phyloP scores from a whole-genome alignment of 2,329 filamentous ascomycete genomes.

The Byssoonygena ceratinophila region DNA sequence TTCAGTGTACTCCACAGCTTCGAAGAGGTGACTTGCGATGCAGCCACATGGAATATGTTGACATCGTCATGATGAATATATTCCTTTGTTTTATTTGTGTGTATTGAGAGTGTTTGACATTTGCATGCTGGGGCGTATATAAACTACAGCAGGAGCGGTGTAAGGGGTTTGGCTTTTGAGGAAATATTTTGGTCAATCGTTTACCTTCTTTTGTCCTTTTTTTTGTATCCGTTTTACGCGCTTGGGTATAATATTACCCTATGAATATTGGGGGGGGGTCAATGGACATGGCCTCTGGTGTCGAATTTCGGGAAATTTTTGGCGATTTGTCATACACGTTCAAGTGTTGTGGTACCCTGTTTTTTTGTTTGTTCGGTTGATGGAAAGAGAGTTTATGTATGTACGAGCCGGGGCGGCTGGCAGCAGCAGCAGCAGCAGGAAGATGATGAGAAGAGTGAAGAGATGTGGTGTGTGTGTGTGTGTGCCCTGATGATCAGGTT shows the following conservation, averaged over 20 bases:
- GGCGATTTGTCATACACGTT: slow-evolving; percentile 3
- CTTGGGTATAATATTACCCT: not conserved
- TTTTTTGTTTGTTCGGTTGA: too few relatives aligned
- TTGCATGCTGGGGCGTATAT: not conserved
- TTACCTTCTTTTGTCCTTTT: too few relatives aligned
- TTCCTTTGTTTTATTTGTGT: too few relatives aligned
- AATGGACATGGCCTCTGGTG: not conserved
- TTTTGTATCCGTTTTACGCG: not conserved
- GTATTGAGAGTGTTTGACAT: not conserved
- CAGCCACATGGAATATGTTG: slow-evolving; percentile 44
- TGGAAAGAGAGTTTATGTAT: not conserved
- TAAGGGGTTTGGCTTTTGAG: slow-evolving; percentile 4
- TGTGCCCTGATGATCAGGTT: not conserved
- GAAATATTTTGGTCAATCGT: too few relatives aligned
- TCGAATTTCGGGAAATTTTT: slow-evolving; percentile 2
- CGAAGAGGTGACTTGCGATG: slow-evolving; percentile 66
- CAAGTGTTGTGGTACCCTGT: not conserved
- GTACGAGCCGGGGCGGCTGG: not conserved
- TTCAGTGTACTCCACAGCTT: slow-evolving; percentile 70
- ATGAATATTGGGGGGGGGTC: too few relatives aligned
- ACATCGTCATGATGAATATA: not conserved
- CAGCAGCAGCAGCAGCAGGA: too few relatives aligned
- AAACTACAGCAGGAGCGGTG: slow-evolving; percentile 10
- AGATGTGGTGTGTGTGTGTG: not conserved
- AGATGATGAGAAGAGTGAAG: too few relatives aligned